Evolutionary conservation across 345 rosid genomes (phyloP).

Genomic region (Noccaea bulbosa): DNA sequence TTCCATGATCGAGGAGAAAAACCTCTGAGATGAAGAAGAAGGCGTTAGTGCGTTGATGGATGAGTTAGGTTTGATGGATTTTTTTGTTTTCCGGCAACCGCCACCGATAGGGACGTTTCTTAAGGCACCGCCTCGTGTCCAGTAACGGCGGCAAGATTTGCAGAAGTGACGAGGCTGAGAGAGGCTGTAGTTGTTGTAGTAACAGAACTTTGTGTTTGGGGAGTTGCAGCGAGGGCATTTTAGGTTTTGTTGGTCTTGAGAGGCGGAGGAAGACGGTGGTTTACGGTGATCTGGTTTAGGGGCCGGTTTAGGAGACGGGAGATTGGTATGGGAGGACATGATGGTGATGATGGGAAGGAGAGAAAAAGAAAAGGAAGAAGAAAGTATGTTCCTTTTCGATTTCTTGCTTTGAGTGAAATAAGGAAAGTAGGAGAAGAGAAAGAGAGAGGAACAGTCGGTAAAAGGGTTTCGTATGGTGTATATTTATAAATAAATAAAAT

Average conservation of each 20-base stretch:
- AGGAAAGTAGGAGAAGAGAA: slow-evolving; percentile 27
- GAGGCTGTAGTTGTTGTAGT: slow-evolving; percentile 93
- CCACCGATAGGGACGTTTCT: slow-evolving; percentile 91
- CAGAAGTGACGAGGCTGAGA: slow-evolving; percentile 88
- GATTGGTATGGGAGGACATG: slow-evolving; percentile 44
- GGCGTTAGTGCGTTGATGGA: slow-evolving; percentile 37
- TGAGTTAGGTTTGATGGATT: slow-evolving; percentile 48
- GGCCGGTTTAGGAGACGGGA: slow-evolving; percentile 37
- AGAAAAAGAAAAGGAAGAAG: background rate
- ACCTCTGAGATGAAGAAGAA: slow-evolving; percentile 51
- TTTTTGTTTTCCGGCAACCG: slow-evolving; percentile 82
- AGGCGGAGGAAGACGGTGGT: slow-evolving; percentile 43
- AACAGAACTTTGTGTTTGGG: slow-evolving; percentile 86
- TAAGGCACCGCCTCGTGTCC: slow-evolving; percentile 88
- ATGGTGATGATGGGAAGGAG: slow-evolving; percentile 30
- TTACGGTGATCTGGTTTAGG: slow-evolving; percentile 42
- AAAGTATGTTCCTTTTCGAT: slow-evolving; percentile 20
- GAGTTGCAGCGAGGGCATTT: slow-evolving; percentile 92
- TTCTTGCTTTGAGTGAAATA: slow-evolving; percentile 34
- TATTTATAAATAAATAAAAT: slow-evolving; percentile 25
- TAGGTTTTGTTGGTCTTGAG: slow-evolving; percentile 47
- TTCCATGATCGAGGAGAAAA: slow-evolving; percentile 56
- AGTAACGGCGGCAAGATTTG: slow-evolving; percentile 83
- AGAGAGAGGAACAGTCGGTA: slow-evolving; percentile 35
- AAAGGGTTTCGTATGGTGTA: slow-evolving; percentile 32